A percentile compares a stretch with the other conserved stretches of the same genome.
These are phyloP conservation scores for Oropetium thomaeum DNA, from an alignment of 176 grass and related monocot species.

Conservation along the genomic window DNA sequence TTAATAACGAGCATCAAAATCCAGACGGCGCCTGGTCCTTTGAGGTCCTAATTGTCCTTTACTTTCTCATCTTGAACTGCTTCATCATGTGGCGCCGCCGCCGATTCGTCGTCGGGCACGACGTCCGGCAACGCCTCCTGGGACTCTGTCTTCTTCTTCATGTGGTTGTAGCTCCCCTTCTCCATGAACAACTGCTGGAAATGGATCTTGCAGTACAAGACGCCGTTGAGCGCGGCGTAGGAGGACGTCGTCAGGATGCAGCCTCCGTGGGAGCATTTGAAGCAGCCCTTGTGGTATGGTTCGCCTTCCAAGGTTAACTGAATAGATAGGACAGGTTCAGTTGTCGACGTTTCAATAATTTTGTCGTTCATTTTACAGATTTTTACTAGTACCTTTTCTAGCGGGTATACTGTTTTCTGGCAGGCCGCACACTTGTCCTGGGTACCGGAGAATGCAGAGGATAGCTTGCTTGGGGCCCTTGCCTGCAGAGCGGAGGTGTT, in stretches of 20 bases:
- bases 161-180: slow-evolving; percentile 95
- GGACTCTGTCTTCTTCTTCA: slow-evolving; percentile 58
- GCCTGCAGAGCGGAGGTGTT: slow-evolving; percentile 47
- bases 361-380: neutral
- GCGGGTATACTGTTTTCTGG: slow-evolving; percentile 89
- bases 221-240: slow-evolving; percentile 89
- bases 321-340: neutral
- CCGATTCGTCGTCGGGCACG: slow-evolving; percentile 25
- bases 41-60: slow-evolving; percentile 47
- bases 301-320: slow-evolving; percentile 84
- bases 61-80: slow-evolving; percentile 35
- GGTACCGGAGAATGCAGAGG: slow-evolving; percentile 73
- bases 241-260: slow-evolving; percentile 86
- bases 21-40: neutral
- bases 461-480: slow-evolving; percentile 84
- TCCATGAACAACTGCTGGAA: slow-evolving; percentile 93
- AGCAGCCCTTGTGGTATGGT: slow-evolving; percentile 90
- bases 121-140: slow-evolving; percentile 47
- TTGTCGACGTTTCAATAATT: neutral
- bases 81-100: slow-evolving; percentile 13
- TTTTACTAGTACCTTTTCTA: slow-evolving; percentile 98
- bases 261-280: slow-evolving; percentile 77
- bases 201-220: slow-evolving; percentile 97
- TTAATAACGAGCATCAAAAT: neutral
- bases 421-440: slow-evolving; percentile 88